A percentile compares a stretch with the other conserved stretches of the same genome.
These are phyloP conservation scores for Cyberlindnera maritima DNA, from an alignment of 805 yeast genomes.

Conservation along the genomic window DNA sequence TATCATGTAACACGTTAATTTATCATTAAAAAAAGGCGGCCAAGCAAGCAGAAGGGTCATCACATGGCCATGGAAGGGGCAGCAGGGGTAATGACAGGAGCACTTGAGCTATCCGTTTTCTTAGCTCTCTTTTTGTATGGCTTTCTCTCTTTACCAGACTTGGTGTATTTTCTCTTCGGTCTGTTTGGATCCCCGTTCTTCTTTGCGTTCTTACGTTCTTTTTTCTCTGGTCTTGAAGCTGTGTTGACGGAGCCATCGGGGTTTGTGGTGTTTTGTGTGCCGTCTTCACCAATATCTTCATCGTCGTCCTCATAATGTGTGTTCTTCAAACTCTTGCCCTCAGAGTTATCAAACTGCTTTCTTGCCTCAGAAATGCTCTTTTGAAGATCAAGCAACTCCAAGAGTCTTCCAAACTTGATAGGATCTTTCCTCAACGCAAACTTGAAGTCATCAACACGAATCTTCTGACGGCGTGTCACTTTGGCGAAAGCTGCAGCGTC, in stretches of 20 bases:
- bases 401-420: constrained; percentile 64
- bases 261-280: constrained; percentile 12
- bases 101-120: constrained; percentile 20
- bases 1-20: not conserved
- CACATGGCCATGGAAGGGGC: constrained; percentile 12
- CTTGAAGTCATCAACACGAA: constrained; percentile 70
- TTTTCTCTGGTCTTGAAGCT: constrained; percentile 10
- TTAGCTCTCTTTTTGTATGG: constrained; percentile 32
- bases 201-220: constrained; percentile 13
- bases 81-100: constrained; percentile 15
- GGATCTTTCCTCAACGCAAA: constrained; percentile 68
- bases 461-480: constrained; percentile 53
- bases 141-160: constrained; percentile 32
- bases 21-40: not conserved
- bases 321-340: constrained; percentile 39
- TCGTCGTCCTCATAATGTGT: constrained; percentile 28
- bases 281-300: constrained; percentile 26
- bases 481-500: constrained; percentile 50
- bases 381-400: constrained; percentile 58
- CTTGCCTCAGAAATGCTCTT: constrained; percentile 64
- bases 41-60: not conserved
- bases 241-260: constrained; percentile 17
- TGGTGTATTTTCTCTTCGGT: constrained; percentile 30
- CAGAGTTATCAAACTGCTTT: constrained; percentile 63
- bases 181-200: constrained; percentile 23